phyloP scores from a whole-genome alignment of 768 basidiomycete genomes.

The Xerocomus potaroensis region DNA sequence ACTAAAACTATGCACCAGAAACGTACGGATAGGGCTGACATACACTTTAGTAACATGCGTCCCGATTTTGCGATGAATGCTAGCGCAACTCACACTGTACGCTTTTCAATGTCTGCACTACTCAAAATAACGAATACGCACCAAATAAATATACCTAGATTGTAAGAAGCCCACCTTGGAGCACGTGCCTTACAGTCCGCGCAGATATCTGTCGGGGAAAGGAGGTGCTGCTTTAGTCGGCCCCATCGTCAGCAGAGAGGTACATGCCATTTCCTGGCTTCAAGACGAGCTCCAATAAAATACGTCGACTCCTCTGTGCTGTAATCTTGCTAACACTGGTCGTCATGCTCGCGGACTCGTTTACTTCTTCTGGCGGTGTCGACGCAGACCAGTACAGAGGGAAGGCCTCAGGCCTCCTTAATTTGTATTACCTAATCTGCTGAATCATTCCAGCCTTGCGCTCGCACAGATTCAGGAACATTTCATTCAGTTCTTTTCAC shows the following conservation, averaged over 20 bases:
- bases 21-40: conserved; percentile 24
- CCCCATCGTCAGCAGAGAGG: not conserved
- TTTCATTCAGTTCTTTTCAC: conserved; percentile 6
- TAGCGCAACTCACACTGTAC: conserved; percentile 77
- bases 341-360: conserved; percentile 22
- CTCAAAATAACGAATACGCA: conserved; percentile 28
- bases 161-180: conserved; percentile 88
- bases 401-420: too few relatives aligned
- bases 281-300: conserved; percentile 61
- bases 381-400: too few relatives aligned
- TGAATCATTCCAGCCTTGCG: too few relatives aligned
- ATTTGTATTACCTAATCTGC: not conserved
- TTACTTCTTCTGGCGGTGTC: not conserved
- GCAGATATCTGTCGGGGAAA: conserved; percentile 59
- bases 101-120: conserved; percentile 5
- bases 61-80: conserved; percentile 91
- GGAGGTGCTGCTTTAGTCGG: conserved; percentile 8
- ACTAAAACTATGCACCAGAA: not conserved
- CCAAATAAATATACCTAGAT: conserved; percentile 88
- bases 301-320: conserved; percentile 60
- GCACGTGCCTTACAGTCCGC: conserved; percentile 88
- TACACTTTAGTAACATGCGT: conserved; percentile 94
- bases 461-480: too few relatives aligned
- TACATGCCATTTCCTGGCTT: conserved; percentile 77
- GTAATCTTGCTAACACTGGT: conserved; percentile 49